Conservation (phyloP, 1,139 yeast genomes). For the Wickerhamomyces sp. region DNA sequence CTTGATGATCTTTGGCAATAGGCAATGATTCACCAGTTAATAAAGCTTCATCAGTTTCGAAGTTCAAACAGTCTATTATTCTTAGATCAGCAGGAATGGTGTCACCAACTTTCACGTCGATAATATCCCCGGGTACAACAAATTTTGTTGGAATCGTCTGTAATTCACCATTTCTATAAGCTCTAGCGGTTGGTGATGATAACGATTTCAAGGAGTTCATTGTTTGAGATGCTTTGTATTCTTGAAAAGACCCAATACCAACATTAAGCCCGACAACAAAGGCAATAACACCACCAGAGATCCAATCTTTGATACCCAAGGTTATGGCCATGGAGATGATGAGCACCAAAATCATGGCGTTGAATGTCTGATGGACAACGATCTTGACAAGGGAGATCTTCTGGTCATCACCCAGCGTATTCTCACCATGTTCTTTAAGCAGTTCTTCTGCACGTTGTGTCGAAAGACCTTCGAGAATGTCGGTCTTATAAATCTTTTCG, state of each 20-base stretch:
- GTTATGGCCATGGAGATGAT: slow-evolving; percentile 73
- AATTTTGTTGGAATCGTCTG: slow-evolving; percentile 56
- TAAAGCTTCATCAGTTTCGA: slow-evolving; percentile 78
- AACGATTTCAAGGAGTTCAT: slow-evolving; percentile 71
- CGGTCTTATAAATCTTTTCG: slow-evolving; percentile 35
- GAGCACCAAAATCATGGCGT: slow-evolving; percentile 77
- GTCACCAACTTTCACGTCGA: slow-evolving; percentile 66
- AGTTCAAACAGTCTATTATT: slow-evolving; percentile 55
- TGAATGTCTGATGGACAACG: slow-evolving; percentile 65
- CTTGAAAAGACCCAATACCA: slow-evolving; percentile 67
- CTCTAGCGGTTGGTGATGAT: slow-evolving; percentile 71
- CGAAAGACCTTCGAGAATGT: slow-evolving; percentile 45
- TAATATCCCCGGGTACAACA: slow-evolving; percentile 78
- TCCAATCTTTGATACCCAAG: slow-evolving; percentile 73
- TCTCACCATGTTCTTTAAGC: slow-evolving; percentile 45
- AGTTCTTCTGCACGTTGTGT: slow-evolving; percentile 22
- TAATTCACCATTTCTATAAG: slow-evolving; percentile 60
- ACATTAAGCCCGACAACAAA: slow-evolving; percentile 67
- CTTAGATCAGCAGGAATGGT: slow-evolving; percentile 78
- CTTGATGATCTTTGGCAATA: slow-evolving; percentile 49
- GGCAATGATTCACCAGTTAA: slow-evolving; percentile 82
- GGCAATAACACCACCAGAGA: slow-evolving; percentile 78
- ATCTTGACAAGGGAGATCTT: slow-evolving; percentile 55
- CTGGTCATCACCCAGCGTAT: slow-evolving; percentile 57
- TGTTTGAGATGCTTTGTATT: slow-evolving; percentile 70